Conservation (phyloP, 164 flowering plant species). For the Magnolia sinica region DNA sequence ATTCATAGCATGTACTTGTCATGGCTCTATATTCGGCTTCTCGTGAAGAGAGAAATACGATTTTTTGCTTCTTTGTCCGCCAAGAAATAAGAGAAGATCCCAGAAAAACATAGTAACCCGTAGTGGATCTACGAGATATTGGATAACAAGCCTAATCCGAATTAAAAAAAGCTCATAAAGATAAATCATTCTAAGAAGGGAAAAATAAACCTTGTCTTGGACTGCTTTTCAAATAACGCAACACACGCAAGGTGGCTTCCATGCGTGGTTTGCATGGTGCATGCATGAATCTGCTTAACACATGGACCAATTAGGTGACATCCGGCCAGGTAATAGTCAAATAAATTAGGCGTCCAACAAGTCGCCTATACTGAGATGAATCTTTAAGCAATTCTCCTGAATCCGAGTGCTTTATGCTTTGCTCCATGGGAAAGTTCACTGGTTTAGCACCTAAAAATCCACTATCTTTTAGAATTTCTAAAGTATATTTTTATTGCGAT, state of each 20-base stretch:
- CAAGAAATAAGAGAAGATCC: neutral
- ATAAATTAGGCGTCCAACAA: too few relatives aligned
- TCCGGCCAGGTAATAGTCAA: too few relatives aligned
- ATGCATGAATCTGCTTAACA: neutral
- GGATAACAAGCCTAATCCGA: too few relatives aligned
- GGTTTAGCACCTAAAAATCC: neutral
- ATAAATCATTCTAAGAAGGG: too few relatives aligned
- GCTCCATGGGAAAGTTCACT: neutral
- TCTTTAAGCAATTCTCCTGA: neutral
- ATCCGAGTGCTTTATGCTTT: neutral
- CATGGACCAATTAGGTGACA: too few relatives aligned
- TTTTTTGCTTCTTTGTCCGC: neutral
- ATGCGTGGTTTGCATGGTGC: neutral
- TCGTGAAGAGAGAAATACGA: neutral
- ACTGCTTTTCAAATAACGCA: neutral
- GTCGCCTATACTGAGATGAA: too few relatives aligned
- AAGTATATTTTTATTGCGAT: neutral
- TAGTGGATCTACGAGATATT: neutral
- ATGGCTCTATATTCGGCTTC: constrained; percentile 1
- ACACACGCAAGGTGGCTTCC: neutral
- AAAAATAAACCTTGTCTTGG: neutral
- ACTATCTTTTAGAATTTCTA: neutral
- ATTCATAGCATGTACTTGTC: neutral
- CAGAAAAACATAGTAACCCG: neutral
- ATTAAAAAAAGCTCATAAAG: too few relatives aligned